Base-by-base conservation (phyloP, 805 yeast genomes). In the Starmerella vaccinii region DNA sequence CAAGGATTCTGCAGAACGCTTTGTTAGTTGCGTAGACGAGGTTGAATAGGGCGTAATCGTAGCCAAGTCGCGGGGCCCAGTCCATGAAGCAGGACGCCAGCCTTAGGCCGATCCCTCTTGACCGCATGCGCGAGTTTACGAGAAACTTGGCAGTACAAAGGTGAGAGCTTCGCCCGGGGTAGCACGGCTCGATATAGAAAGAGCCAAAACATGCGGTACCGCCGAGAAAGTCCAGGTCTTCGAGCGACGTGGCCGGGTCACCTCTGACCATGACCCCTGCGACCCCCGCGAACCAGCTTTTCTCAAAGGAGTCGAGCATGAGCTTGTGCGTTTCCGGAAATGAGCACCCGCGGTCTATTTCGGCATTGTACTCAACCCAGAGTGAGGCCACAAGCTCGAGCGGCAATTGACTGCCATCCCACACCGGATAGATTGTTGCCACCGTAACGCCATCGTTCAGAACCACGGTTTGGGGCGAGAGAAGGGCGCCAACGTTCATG, bases 361-460 rank as follows among this genome's bases (percentile, higher is more conserved):
- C 98, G 80, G 84, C 82, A 65, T 90, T 90, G 68, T 84, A 85
- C 67, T 92, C 97, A 63, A 89, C 97, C 55, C 90, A 79, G 38
- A 90, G 65, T 62, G 90, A 89, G 18, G 84, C 82, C 35, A 87
- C 65, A 24, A 90, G 70, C 0, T 87, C 90, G 1, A 78, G 76
- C 0, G 97, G 97, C 12, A 90, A 69, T 50, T 80, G 79, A 23
- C 74, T 74, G 0, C 80, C 72, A 26, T 78, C 75, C 51, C 78
- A 74, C 13, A 90, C 76, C 4, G 98, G 97, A 62, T 86, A 87
- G 52, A 92, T 81, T 3, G 97, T 89, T 1, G 97, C 97, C 0
- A 89, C 79, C 1, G 97, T 88, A 57, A 85, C 92, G 16, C 90
- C 87, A 65, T 89, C 96, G 61, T 84, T 82, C 24, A 88, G 71